Percentiles rank a stretch among this genome's conserved stretches.
Conservation (phyloP, 73 alveolate genomes). For the Paramecium biaurelia region DNA sequence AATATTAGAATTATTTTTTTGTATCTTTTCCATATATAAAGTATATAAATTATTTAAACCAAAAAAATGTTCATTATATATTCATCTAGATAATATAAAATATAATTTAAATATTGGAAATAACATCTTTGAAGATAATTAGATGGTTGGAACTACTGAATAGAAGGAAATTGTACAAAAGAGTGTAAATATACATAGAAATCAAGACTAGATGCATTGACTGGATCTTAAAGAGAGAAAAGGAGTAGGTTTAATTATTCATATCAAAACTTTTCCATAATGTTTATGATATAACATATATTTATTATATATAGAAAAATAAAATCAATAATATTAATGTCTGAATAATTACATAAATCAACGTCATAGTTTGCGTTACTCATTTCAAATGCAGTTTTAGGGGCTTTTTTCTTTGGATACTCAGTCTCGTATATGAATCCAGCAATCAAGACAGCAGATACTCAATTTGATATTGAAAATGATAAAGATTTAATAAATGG, state of each 20-base stretch:
- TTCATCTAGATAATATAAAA: not conserved
- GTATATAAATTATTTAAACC: not conserved
- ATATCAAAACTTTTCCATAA: not conserved
- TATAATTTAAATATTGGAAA: not conserved
- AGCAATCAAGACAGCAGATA: conserved; percentile 34
- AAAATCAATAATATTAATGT: not conserved
- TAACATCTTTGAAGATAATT: not conserved
- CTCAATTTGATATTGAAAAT: not conserved
- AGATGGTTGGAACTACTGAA: not conserved
- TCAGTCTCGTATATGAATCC: conserved; percentile 49
- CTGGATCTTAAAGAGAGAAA: not conserved
- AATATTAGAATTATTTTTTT: not conserved
- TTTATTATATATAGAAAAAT: not conserved
- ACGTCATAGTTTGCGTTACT: conserved; percentile 21
- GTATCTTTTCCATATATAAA: not conserved
- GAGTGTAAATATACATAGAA: not conserved
- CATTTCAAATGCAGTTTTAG: conserved; percentile 43
- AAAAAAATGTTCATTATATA: too few relatives aligned
- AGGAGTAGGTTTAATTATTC: not conserved
- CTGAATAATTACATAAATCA: conserved; percentile 45
- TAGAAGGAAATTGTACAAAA: not conserved
- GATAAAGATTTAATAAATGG: not conserved
- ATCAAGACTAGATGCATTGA: not conserved
- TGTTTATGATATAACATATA: not conserved
- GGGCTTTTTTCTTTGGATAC: conserved; percentile 53